Base-by-base conservation (phyloP, 2,329 filamentous ascomycete genomes). In the Pyricularia pennisetigena region DNA sequence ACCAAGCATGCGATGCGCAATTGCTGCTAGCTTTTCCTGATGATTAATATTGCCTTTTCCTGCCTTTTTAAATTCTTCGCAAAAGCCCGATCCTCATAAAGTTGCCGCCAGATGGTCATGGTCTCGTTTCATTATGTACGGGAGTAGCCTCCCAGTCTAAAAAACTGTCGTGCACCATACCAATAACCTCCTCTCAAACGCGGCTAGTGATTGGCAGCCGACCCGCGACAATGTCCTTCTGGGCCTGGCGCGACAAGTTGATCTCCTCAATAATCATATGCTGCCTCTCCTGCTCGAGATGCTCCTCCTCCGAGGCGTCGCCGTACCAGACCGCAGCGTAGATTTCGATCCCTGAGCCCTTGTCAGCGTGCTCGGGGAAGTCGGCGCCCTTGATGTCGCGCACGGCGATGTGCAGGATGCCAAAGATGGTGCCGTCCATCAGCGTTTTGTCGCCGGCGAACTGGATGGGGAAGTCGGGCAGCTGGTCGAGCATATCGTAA, bases 401-500 rank as follows among this genome's bases (percentile, higher is more conserved):
- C 2, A 67, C 70, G 0, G 72, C 69, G n/a, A 73, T 72, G 23
- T 72, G 71, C 24, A 73, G 69, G 23, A 73, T 69, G 59, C 72
- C 72, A 68, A 73, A 73, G 16, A 65, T 69, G 16, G 72, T 72
- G 30, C 68, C 69, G 57, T 73, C 72, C 1, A 68, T 66, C 4
- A 73, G 64, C 2, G 68, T 70, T 70, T 73, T 73, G 69, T 72
- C 69, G 16, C 72, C 72, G 16, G 74, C 72, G 49, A 73, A 70
- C 70, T 75, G 73, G 64, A 75, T 64, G 14, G 69, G 70, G 24
- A 73, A 75, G 71, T 59, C 6, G 12, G 65, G 65, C 54, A 67
- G 65, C 49, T 67, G 10, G 26, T 57, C 24, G 4, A 79, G 71
- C 64, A 78, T 74, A 0, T 74, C 73, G 68, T 78, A 72, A 61